A percentile compares a stretch with the other conserved stretches of the same genome.
Evolutionary conservation across 306 rosid species (phyloP).

Genomic region (Morella rubra): DNA sequence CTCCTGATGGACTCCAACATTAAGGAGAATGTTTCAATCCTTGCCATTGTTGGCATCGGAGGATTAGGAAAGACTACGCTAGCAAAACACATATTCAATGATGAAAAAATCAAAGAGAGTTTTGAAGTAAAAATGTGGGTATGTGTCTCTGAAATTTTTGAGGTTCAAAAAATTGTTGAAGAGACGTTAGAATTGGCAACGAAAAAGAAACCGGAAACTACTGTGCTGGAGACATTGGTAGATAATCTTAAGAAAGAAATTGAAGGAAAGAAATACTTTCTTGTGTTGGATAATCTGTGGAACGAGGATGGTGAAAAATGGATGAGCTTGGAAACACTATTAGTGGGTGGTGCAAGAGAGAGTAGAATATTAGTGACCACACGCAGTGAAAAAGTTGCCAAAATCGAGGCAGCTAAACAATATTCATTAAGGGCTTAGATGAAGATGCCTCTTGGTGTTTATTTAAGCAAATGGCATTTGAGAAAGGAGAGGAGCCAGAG

Average conservation of each 20-base stretch:
- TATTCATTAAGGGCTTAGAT: neutral
- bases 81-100: too few species aligned
- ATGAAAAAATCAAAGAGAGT: too few species aligned
- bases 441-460: neutral
- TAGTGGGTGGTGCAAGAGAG: neutral
- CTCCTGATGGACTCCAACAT: too few species aligned
- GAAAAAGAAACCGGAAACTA: neutral
- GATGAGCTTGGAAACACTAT: neutral
- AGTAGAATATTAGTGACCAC: conserved; percentile 21
- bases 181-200: neutral
- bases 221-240: neutral
- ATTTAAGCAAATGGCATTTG: conserved; percentile 18
- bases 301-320: neutral
- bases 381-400: neutral
- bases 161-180: neutral
- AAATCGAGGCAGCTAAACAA: neutral
- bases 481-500: neutral
- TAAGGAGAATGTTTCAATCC: too few species aligned
- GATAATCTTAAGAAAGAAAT: neutral
- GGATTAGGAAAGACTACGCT: too few species aligned
- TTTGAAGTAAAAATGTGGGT: conserved; percentile 3
- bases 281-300: conserved; percentile 23
- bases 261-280: neutral
- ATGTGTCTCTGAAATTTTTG: neutral
- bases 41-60: too few species aligned